A percentile compares a stretch with the other conserved stretches of the same genome.
phyloP scores from a whole-genome alignment of 129 eudicot species.

The sunflower (Helianthus annuus) region HanXRQr2.0-SUNRISE NC_035445.2:137601065-137601564 shows the following conservation, averaged over 20 bases:
- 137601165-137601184: constrained; percentile 30
- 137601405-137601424: constrained; percentile 26
- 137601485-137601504: constrained; percentile 49
- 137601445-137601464: constrained; percentile 36
- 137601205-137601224: constrained; percentile 44
- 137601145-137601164: constrained; percentile 33
- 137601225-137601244: constrained; percentile 42
- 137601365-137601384: constrained; percentile 33
- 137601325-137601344: constrained; percentile 43
- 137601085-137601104: no score
- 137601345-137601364: constrained; percentile 37
- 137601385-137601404: constrained; percentile 36
- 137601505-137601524: constrained; percentile 47
- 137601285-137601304: constrained; percentile 46
- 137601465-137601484: constrained; percentile 34
- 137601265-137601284: constrained; percentile 41
- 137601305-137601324: constrained; percentile 50
- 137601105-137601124: neutral
- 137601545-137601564: constrained; percentile 42
- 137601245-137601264: constrained; percentile 50
- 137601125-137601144: constrained; percentile 39
- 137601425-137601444: constrained; percentile 46
- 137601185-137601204: constrained; percentile 39
- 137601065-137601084: no score
- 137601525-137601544: constrained; percentile 39